phyloP scores from a whole-genome alignment of 1,284 basidiomycete species.

The Naganishia sp. region DNA sequence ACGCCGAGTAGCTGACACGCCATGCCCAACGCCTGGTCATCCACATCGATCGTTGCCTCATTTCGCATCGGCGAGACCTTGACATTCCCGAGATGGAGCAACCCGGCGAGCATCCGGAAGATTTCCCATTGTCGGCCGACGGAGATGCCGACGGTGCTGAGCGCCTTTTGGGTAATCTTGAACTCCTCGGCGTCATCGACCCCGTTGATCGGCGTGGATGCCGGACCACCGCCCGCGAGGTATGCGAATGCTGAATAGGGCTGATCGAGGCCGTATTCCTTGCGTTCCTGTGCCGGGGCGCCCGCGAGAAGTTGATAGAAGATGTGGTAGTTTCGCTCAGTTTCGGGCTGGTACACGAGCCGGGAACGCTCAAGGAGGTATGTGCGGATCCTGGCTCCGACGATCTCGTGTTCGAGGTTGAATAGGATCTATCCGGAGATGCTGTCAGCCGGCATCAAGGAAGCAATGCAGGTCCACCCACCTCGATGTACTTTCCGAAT shows the following conservation, averaged over 20 bases:
- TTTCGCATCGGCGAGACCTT: conserved; percentile 76
- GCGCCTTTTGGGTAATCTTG: conserved; percentile 84
- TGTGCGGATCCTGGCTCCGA: conserved; percentile 95
- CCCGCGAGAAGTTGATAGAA: conserved; percentile 99
- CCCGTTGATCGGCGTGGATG: conserved; percentile 80
- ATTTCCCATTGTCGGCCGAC: conserved; percentile 98
- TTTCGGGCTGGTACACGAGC: conserved; percentile 94
- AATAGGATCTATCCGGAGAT: conserved; percentile 77
- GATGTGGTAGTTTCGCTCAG: conserved; percentile 98
- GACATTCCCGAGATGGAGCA: conserved; percentile 96
- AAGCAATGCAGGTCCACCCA: conserved; percentile 51
- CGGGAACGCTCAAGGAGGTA: conserved; percentile 96
- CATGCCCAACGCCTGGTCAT: conserved; percentile 75
- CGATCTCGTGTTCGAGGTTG: conserved; percentile 91
- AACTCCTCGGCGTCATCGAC: conserved; percentile 98
- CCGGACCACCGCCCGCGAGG: conserved; percentile 87
- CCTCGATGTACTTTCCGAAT: conserved; percentile 99
- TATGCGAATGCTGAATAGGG: conserved; percentile 82
- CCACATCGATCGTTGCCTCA: conserved; percentile 82
- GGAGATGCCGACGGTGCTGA: conserved; percentile 94
- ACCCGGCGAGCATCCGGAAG: conserved; percentile 87
- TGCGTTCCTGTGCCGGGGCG: conserved; percentile 89
- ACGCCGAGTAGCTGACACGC: conserved; percentile 90
- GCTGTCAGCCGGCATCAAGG: not conserved
- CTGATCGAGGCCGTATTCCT: conserved; percentile 89